These are phyloP conservation scores for Pilaira anomala DNA, from an alignment of 192 early-diverging fungal genomes.

Conservation along the genomic window DNA sequence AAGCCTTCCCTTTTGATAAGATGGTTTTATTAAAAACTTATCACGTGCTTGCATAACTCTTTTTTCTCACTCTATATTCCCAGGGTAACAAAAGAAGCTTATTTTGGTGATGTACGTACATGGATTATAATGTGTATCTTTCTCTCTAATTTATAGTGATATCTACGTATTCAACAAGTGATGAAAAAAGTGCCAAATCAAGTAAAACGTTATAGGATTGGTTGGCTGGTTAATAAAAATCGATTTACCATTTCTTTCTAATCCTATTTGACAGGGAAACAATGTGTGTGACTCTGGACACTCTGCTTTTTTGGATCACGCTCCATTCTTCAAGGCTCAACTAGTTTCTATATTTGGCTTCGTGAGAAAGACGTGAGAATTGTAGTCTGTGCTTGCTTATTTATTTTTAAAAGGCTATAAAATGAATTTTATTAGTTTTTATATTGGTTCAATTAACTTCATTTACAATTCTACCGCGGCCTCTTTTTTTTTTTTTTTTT, in stretches of 20 bases:
- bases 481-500: too few species aligned
- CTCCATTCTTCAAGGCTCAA: conserved; percentile 14
- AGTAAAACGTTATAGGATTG: too few species aligned
- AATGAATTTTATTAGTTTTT: neutral
- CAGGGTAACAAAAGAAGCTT: too few species aligned
- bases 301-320: conserved; percentile 18
- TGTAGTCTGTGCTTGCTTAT: conserved; percentile 8
- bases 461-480: too few species aligned
- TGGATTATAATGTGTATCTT: too few species aligned
- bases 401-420: neutral
- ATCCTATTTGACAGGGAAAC: conserved; percentile 12
- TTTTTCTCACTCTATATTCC: neutral
- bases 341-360: conserved; percentile 13
- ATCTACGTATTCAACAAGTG: too few species aligned
- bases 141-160: too few species aligned
- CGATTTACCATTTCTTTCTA: too few species aligned
- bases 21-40: conserved; percentile 8
- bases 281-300: conserved; percentile 10
- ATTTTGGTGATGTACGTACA: too few species aligned
- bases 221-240: too few species aligned
- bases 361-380: conserved; percentile 23
- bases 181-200: too few species aligned
- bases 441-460: too few species aligned
- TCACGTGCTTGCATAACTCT: neutral
- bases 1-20: neutral